Conservation (phyloP, 2,329 filamentous ascomycete species). For the Neofusicoccum kwambonambiense region DNA sequence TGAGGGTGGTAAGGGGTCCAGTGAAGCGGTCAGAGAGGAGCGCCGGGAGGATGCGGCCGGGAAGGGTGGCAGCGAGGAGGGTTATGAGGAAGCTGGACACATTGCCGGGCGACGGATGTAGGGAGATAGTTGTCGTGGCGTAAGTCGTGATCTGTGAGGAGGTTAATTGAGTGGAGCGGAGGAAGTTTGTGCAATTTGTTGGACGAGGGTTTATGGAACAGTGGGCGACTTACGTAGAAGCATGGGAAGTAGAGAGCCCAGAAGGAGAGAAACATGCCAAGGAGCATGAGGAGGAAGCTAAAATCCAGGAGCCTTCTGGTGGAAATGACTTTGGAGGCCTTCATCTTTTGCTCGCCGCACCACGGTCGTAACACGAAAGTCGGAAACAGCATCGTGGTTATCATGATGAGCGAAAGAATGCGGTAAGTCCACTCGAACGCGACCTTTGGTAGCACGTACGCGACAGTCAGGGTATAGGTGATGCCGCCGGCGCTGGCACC, state of each 20-base stretch:
- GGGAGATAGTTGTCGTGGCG: neutral
- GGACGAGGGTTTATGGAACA: too few species aligned
- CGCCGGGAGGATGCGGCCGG: neutral
- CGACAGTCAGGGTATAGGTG: slow-evolving; percentile 31
- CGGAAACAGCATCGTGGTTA: slow-evolving; percentile 20
- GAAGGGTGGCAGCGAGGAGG: neutral
- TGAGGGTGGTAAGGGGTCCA: neutral
- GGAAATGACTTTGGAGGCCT: slow-evolving; percentile 2
- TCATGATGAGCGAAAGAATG: slow-evolving; percentile 21
- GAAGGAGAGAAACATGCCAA: slow-evolving; percentile 14
- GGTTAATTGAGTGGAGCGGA: neutral
- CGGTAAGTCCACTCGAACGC: slow-evolving; percentile 35
- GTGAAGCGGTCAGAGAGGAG: neutral
- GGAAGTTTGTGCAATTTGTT: too few species aligned
- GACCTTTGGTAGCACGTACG: slow-evolving; percentile 28
- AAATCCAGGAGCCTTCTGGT: slow-evolving; percentile 23
- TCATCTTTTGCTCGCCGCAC: slow-evolving; percentile 18
- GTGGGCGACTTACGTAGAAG: slow-evolving; percentile 23
- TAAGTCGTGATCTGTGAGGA: neutral
- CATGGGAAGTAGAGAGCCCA: slow-evolving; percentile 22
- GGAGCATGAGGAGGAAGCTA: slow-evolving; percentile 23
- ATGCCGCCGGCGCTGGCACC: slow-evolving; percentile 37
- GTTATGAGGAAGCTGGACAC: neutral
- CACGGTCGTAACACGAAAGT: slow-evolving; percentile 23
- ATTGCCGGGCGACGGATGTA: neutral